Evolutionary conservation across 495 filamentous ascomycete genomes (phyloP), one percentile per base, ranked within the genome.

Genomic region (Neurospora sp.): DNA sequence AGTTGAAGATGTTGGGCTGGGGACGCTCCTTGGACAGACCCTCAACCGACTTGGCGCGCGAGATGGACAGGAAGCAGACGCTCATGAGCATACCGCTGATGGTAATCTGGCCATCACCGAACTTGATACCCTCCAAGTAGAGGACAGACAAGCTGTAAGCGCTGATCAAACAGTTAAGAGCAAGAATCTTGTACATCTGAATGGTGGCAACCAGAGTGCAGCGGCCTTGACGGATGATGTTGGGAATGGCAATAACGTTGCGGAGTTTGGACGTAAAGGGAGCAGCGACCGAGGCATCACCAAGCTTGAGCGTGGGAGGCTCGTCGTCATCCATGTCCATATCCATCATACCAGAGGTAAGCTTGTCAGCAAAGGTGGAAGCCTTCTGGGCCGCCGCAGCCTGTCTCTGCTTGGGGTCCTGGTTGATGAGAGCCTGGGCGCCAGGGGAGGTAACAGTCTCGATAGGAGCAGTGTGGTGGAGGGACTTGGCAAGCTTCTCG

Each of bases 21-120:
- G 96, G 96, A 37, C 96, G 91, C 83, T 99, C 96, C 86, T 98
- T 98, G 66, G 94, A 97, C 28, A 99, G 86, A 62, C 91, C 90
- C 84, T 98, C 96, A 69, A 99, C 96, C 70, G 94, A 92, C 88
- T 92, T 95, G 45, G 96, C 96, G 62, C 96, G 90, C 28, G 96
- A 98, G 77, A 99, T 95, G 36, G 93, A 97, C 79, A 99, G 84
- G 86, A 98, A 99, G 86, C 96, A 99, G 70, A 99, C 96, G 80
- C 94, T 98, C 96, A 99, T 97, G 82, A 99, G 89, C 93, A 99
- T 98, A 76, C 96, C 96, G 76, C 94, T 97, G 81, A 99, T 98
- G 36, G 96, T 99, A 62, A 97, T 94, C 81, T 99, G 96, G 39
- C 95, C 94, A 82, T 99, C 96, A 69, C 96, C 94, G 77, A 99